Base-by-base conservation (phyloP, 1,284 basidiomycete genomes). In the Limonomyces culmigenus region DNA sequence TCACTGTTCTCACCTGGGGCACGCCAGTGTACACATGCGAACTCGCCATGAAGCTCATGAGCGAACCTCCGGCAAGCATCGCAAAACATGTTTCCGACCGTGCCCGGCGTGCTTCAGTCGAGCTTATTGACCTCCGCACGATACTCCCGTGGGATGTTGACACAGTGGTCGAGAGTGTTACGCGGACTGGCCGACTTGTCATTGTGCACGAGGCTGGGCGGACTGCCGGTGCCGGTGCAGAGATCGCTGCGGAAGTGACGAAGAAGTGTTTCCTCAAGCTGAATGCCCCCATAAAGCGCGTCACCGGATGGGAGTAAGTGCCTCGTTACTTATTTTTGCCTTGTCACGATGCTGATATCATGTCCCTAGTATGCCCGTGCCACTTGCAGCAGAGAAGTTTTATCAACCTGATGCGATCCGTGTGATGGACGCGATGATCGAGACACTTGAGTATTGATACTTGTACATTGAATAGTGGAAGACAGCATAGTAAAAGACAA, bases 21-120 rank as follows among this genome's bases (percentile, higher is more conserved):
- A 92, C 89, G 11, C 87, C 91, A 0, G 56, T 96, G 17, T 95
- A 91, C 58, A 78, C 84, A 42, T 89, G 87, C 54, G 85, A 92
- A 56, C 67, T 78, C 33, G 83, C 84, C 0, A 50, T 89, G 3
- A 64, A 70, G 43, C 58, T 87, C 49, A 59, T 91, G 15, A 53
- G 53, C 3, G 60, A 65, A 39, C 89, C 92, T 0, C 72, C 81
- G 0, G 52, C 67, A 3, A 54, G 65, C 13, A 58, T 95, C n/a
- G 69, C 72, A 19, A 52, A 62, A 6, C 70, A 83, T 43, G 61
- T 95, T 13, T 87, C 89, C 0, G 42, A 57, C 5, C 65, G 70
- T 4, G 44, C 87, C n/a, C 74, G 83, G 10, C 58, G 57, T 0
- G 78, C 86, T 3, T 76, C 74, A 39, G 60, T 96, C 37, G 88